A percentile compares a stretch with the other conserved stretches of the same genome.
Evolutionary conservation across 495 filamentous ascomycete genomes (phyloP).

Genomic region (Neurospora africana): DNA sequence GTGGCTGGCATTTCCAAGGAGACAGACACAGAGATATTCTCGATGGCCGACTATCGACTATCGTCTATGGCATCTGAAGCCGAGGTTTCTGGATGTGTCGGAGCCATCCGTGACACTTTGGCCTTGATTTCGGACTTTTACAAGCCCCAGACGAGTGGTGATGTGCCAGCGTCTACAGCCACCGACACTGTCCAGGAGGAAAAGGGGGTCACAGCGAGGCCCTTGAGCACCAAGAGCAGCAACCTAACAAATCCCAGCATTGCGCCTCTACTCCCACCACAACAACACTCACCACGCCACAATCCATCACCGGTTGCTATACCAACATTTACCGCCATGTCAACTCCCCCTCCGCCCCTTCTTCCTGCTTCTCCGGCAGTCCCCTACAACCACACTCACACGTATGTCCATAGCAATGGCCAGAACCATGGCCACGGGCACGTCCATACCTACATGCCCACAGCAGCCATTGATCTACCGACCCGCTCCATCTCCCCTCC

Average conservation of each 20-base stretch:
- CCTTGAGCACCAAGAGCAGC: background rate
- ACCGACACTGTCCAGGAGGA: background rate
- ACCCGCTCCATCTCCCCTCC: background rate
- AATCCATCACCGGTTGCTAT: background rate
- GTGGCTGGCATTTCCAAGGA: conserved; percentile 33
- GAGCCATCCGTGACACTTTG: conserved; percentile 30
- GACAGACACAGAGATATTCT: conserved; percentile 17
- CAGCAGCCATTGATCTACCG: background rate
- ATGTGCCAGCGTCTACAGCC: background rate
- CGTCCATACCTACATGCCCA: background rate
- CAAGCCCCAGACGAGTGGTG: conserved; percentile 18
- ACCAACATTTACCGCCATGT: background rate
- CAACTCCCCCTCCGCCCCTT: background rate
- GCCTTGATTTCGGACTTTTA: conserved; percentile 25
- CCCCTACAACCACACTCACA: background rate
- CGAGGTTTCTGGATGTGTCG: conserved; percentile 30
- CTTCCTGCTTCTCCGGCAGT: background rate
- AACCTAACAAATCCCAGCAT: background rate
- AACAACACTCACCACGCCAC: background rate
- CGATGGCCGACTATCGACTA: conserved; percentile 34
- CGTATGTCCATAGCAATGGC: background rate
- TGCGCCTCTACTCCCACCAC: background rate
- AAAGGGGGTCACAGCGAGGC: background rate
- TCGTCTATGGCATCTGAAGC: conserved; percentile 27
- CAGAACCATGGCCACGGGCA: background rate